A percentile compares a stretch with the other conserved stretches of the same genome.
These are phyloP conservation scores for Vitis hybrid DNA, from an alignment of 177 flowering plant species.

Conservation along the genomic window DNA sequence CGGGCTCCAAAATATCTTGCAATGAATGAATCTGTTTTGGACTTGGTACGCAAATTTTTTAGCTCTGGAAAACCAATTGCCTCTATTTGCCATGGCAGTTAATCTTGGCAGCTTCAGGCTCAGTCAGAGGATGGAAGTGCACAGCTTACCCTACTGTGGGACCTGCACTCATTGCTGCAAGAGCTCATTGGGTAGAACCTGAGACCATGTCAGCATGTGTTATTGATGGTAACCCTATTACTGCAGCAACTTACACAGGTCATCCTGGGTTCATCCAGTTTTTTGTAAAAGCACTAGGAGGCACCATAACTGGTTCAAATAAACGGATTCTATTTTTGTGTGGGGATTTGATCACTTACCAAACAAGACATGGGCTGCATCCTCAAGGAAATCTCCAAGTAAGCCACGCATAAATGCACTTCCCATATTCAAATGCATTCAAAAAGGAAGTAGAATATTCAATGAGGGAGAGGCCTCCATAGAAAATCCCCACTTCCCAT, in stretches of 20 bases:
- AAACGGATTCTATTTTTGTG: constrained; percentile 84
- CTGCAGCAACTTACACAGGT: constrained; percentile 68
- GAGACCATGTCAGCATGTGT: constrained; percentile 50
- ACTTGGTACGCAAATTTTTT: constrained; percentile 51
- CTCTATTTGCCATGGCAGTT: constrained; percentile 83
- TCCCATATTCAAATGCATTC: too few species aligned
- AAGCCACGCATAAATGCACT: too few species aligned
- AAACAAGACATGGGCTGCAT: too few species aligned
- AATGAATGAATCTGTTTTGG: constrained; percentile 63
- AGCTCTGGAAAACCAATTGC: constrained; percentile 73
- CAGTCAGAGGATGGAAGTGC: constrained; percentile 61
- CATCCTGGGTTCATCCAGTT: constrained; percentile 75
- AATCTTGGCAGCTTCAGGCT: constrained; percentile 87
- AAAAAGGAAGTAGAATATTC: too few species aligned
- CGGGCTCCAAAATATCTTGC: constrained; percentile 96
- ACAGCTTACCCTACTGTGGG: constrained; percentile 70
- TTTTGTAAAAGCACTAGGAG: constrained; percentile 85
- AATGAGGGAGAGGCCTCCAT: too few species aligned
- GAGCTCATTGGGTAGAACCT: constrained; percentile 50
- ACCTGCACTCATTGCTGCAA: constrained; percentile 78
- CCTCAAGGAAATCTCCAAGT: too few species aligned
- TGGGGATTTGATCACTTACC: constrained; percentile 40
- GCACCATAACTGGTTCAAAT: constrained; percentile 59
- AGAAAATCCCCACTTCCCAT: too few species aligned
- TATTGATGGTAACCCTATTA: constrained; percentile 75